Base-by-base conservation (phyloP, 495 filamentous ascomycete species). In the Penicillium malachiteum region DNA sequence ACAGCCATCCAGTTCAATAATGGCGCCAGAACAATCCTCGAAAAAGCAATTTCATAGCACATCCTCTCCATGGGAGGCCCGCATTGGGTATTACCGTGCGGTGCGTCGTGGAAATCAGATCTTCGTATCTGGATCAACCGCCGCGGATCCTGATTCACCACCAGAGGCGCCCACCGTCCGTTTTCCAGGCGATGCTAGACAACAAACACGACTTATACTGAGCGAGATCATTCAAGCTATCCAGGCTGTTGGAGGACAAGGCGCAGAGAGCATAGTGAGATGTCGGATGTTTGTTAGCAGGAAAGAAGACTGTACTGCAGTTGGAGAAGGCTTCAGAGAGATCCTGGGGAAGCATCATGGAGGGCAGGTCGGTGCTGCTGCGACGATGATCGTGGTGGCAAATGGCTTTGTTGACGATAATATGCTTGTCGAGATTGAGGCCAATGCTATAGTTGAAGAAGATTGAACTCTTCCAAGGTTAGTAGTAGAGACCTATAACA, bases 371-470 rank as follows among this genome's bases (percentile, higher is more conserved):
- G 71, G 74, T 11, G 68, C 73, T 4, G 75, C 68, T 13, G 73
- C 75, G 12, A 78, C 67, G 11, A 77, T 78, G 73, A 63, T 79
- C 60, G 68, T 73, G 31, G 69, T 75, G 7, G 57, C 66, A 8
- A 63, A 62, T 51, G 73, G 76, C 1, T 73, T 79, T 54, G 68
- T 79, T 4, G 68, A 78, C 57, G 58, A 69, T 54, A 64, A 66
- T n/a, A 78, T 80, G 71, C 64, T 74, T 31, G 74, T 75, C 16
- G 76, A 79, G 55, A 66, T 80, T 47, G 77, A 76, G 48, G 68
- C 73, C 17, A 75, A 78, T 68, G 77, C 75, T 17, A 59, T 78
- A 52, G 59, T 67, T 3, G 38, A 59, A 5, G 33, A 39, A 17
- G 14, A 17, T 13, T 16, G 21, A 37, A 10, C 13, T 54, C 21